These are phyloP conservation scores for Colletotrichum magnum DNA, from an alignment of 2,329 filamentous ascomycete genomes.

Conservation along the genomic window DNA sequence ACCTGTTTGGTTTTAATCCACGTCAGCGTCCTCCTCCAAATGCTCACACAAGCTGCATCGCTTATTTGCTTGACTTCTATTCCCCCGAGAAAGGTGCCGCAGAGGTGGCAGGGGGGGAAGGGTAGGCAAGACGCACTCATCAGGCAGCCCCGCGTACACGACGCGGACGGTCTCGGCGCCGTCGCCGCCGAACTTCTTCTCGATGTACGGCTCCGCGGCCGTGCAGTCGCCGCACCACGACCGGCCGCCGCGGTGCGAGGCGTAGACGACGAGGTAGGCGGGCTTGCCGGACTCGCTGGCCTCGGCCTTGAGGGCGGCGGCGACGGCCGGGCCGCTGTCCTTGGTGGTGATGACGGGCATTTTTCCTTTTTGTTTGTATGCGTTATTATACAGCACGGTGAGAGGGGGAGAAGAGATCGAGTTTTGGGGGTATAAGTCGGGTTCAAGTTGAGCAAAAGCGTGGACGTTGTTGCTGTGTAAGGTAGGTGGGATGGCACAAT, in stretches of 20 bases:
- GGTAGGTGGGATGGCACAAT: slow-evolving; percentile 23
- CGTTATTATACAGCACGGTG: too few relatives aligned
- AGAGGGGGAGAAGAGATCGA: too few relatives aligned
- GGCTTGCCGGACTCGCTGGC: slow-evolving; percentile 33
- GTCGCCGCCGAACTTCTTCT: slow-evolving; percentile 37
- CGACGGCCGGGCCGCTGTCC: slow-evolving; percentile 31
- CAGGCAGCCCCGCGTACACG: slow-evolving; percentile 36
- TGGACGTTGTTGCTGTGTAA: not conserved
- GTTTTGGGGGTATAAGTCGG: too few relatives aligned
- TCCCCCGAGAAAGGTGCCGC: not conserved
- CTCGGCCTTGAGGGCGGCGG: slow-evolving; percentile 32
- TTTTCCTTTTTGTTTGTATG: not conserved
- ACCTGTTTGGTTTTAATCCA: slow-evolving; percentile 4
- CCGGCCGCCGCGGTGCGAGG: slow-evolving; percentile 34
- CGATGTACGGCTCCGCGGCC: slow-evolving; percentile 38
- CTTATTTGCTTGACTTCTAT: not conserved
- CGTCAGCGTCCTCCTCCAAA: not conserved
- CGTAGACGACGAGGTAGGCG: slow-evolving; percentile 38
- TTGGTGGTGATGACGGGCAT: slow-evolving; percentile 38
- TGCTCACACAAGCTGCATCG: not conserved
- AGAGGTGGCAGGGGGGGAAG: not conserved
- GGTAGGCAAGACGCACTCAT: slow-evolving; percentile 25
- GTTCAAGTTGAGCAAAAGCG: too few relatives aligned
- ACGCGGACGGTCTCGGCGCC: slow-evolving; percentile 29
- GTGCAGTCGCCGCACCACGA: slow-evolving; percentile 38